A percentile compares a stretch with the other conserved stretches of the same genome.
These are phyloP conservation scores for Omphalea diandra DNA, from an alignment of 441 rosid genomes.

Conservation along the genomic window DNA sequence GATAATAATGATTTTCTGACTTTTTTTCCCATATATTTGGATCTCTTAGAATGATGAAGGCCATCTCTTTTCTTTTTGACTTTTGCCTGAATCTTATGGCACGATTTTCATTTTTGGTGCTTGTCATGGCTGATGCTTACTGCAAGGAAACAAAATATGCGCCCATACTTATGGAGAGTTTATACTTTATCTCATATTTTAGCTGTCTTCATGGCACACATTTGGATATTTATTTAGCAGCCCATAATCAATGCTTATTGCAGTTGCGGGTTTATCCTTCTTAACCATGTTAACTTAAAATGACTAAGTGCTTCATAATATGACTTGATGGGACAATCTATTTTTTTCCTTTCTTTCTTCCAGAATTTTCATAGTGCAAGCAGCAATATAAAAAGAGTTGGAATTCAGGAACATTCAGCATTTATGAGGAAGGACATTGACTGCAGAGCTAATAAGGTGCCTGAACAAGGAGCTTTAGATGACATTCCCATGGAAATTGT, in stretches of 20 bases:
- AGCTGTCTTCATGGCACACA: background rate
- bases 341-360: slow-evolving; percentile 21
- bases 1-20: background rate
- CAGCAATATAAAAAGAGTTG: slow-evolving; percentile 41
- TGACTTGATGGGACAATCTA: slow-evolving; percentile 13
- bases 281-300: background rate
- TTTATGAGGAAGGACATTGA: slow-evolving; percentile 33
- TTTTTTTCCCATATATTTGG: background rate
- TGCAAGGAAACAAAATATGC: background rate
- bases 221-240: background rate
- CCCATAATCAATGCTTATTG: background rate
- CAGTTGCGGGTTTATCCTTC: background rate
- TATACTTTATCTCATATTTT: background rate
- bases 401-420: slow-evolving; percentile 34
- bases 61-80: background rate
- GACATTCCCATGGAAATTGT: slow-evolving; percentile 96
- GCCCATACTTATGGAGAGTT: background rate
- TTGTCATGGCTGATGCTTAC: slow-evolving; percentile 1
- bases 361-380: slow-evolving; percentile 57
- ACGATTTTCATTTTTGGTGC: background rate
- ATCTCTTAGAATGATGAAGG: background rate
- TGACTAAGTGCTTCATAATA: background rate
- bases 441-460: slow-evolving; percentile 38
- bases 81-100: background rate
- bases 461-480: slow-evolving; percentile 61